Evolutionary conservation across 257 asterid genomes (phyloP).

Genomic region (Osmanthus fragrans): DNA sequence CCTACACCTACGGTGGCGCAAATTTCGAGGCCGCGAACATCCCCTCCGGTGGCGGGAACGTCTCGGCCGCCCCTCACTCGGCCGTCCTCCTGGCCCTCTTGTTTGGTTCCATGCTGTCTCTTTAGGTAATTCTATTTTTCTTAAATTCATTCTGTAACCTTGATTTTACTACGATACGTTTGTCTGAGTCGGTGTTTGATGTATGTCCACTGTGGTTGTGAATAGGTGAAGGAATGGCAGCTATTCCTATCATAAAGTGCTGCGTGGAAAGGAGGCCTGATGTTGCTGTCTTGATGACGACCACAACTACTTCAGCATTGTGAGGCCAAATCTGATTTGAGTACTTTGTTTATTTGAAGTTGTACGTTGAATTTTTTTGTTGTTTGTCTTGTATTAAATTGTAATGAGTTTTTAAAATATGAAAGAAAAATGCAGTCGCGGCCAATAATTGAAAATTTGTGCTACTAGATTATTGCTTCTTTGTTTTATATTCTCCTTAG

Average conservation of each 20-base stretch:
- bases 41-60: constrained; percentile 84
- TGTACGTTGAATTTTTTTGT: constrained; percentile 4
- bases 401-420: background rate
- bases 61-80: constrained; percentile 71
- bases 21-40: constrained; percentile 71
- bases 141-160: background rate
- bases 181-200: background rate
- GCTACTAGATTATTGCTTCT: background rate
- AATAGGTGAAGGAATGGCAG: constrained; percentile 87
- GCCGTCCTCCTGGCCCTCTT: constrained; percentile 77
- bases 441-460: constrained; percentile 2
- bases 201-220: constrained; percentile 5
- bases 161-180: background rate
- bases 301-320: constrained; percentile 81
- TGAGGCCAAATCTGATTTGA: constrained; percentile 34
- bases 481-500: background rate
- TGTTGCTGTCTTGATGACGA: constrained; percentile 80
- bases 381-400: background rate
- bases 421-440: background rate
- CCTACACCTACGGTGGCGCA: constrained; percentile 89
- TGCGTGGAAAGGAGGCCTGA: constrained; percentile 69
- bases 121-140: constrained; percentile 40
- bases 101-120: constrained; percentile 98
- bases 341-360: background rate
- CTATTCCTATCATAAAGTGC: constrained; percentile 80